Evolutionary conservation across 2,329 filamentous ascomycete genomes (phyloP), one percentile per base, ranked within the genome.

Genomic region (Sordariomycetes sp.): DNA sequence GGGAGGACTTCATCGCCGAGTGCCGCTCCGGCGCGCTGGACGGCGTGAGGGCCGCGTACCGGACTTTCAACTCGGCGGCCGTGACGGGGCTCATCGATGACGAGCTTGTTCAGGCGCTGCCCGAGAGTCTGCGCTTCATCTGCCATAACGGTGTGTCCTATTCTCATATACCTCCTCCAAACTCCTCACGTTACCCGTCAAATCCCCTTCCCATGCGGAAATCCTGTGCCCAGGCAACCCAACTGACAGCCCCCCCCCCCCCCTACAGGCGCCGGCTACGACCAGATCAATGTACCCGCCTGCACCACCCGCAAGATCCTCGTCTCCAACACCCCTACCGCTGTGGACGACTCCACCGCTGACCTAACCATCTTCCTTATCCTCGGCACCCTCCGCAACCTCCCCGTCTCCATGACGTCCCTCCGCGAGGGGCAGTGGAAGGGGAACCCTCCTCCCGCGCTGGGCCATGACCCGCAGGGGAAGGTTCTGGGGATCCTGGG

Each of bases 351-450:
- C 67, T 82, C 89, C 42, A 95, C 90, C 0, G 90, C 90, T 58
- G 90, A 95, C 68, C 78, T 84, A 8, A 86, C 80, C 65, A 84
- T 95, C 66, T 95, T 90, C 67, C 76, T 95, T 3, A 84, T 95
- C 61, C 75, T 95, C 53, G 90, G 89, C 17, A 86, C 89, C 10
- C 75, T 95, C 60, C 79, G 90, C 55, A 86, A 87, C 66, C 84
- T 92, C 65, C 84, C 85, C 65, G 71, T 76, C 1, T 77, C 80
- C 55, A 86, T 94, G 76, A 65, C 76, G 3, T 75, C 79, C 13
- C 75, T 92, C 10, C 81, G 89, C 39, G 73, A 77, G 24, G 83
- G 85, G 1, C 72, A 81, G 58, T 95, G 87, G 86, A 77, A 81
- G 56, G 87, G 86, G 3, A 67, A 69, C 4, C 73, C 76, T 2